Percentiles rank a stretch among this genome's conserved stretches.
These are phyloP conservation scores for Allium fistulosum DNA, from an alignment of 106 monocot species.

Conservation along the genomic window DNA sequence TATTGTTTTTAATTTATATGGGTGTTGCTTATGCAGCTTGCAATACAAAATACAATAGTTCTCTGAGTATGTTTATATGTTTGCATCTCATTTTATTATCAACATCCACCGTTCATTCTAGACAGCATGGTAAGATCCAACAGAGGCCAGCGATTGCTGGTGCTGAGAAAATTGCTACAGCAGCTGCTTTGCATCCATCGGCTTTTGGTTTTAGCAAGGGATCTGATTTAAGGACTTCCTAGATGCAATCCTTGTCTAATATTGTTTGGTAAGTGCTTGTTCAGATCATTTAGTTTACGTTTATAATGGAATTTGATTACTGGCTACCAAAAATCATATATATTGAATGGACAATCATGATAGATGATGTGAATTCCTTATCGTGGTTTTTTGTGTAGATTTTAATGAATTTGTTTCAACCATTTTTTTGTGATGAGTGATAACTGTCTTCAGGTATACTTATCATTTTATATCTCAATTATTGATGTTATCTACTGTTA, in stretches of 20 bases:
- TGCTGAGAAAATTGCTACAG: conserved; percentile 16
- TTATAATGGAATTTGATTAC: no score
- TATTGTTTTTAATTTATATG: no score
- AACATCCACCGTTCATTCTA: conserved; percentile 5
- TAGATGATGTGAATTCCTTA: no score
- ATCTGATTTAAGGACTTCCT: conserved; percentile 23
- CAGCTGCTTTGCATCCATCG: conserved; percentile 20
- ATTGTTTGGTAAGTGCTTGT: not conserved
- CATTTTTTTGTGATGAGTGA: conserved; percentile 27
- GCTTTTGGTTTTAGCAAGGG: conserved; percentile 21
- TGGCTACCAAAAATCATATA: no score
- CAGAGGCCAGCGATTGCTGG: conserved; percentile 25
- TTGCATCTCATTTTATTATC: not conserved
- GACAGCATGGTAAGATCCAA: conserved; percentile 33
- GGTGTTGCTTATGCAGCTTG: no score
- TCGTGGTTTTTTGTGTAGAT: no score
- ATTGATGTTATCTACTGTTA: not conserved
- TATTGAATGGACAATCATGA: no score
- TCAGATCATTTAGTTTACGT: not conserved
- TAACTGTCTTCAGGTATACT: conserved; percentile 54
- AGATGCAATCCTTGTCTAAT: not conserved
- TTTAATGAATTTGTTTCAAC: no score
- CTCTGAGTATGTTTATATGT: no score
- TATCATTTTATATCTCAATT: not conserved
- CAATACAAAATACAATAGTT: no score